Percentiles rank a stretch among this genome's conserved stretches.
Evolutionary conservation across 495 filamentous ascomycete species (phyloP).

Genomic region (Penicillium roqueforti): DNA sequence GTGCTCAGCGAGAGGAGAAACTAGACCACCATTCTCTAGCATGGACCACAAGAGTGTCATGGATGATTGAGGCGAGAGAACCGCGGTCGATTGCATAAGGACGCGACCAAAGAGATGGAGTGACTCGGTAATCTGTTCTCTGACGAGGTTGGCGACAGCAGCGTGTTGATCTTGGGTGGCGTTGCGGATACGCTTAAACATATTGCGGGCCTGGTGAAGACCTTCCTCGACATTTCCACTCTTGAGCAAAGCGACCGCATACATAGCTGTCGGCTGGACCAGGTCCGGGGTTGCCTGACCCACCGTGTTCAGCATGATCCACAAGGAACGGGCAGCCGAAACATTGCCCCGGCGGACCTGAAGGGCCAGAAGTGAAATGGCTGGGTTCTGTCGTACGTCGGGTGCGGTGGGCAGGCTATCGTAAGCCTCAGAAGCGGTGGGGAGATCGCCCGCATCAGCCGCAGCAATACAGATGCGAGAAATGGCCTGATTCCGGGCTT

Average conservation of each 20-base stretch:
- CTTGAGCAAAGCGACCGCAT: slow-evolving; percentile 74
- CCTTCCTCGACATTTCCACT: slow-evolving; percentile 74
- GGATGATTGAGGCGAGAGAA: slow-evolving; percentile 50
- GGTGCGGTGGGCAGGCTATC: slow-evolving; percentile 48
- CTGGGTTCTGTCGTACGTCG: slow-evolving; percentile 53
- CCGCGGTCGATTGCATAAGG: slow-evolving; percentile 44
- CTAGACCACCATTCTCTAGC: slow-evolving; percentile 63
- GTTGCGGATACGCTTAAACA: slow-evolving; percentile 76
- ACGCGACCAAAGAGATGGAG: slow-evolving; percentile 68
- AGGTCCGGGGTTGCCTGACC: slow-evolving; percentile 59
- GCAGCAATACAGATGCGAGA: slow-evolving; percentile 59
- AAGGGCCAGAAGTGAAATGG: slow-evolving; percentile 82
- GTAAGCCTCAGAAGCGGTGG: slow-evolving; percentile 66
- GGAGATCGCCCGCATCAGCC: slow-evolving; percentile 72
- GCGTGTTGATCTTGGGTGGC: slow-evolving; percentile 32
- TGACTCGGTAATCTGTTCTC: slow-evolving; percentile 83
- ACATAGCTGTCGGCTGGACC: slow-evolving; percentile 84
- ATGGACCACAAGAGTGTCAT: slow-evolving; percentile 69
- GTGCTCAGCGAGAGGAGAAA: slow-evolving; percentile 59
- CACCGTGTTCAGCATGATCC: slow-evolving; percentile 62
- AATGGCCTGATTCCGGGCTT: slow-evolving; percentile 51
- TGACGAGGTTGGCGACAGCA: slow-evolving; percentile 32
- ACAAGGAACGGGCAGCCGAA: slow-evolving; percentile 67
- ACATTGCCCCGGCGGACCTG: slow-evolving; percentile 77
- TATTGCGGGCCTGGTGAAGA: slow-evolving; percentile 67